Conservation (phyloP, 495 filamentous ascomycete species). For the Platismatia glauca region DNA sequence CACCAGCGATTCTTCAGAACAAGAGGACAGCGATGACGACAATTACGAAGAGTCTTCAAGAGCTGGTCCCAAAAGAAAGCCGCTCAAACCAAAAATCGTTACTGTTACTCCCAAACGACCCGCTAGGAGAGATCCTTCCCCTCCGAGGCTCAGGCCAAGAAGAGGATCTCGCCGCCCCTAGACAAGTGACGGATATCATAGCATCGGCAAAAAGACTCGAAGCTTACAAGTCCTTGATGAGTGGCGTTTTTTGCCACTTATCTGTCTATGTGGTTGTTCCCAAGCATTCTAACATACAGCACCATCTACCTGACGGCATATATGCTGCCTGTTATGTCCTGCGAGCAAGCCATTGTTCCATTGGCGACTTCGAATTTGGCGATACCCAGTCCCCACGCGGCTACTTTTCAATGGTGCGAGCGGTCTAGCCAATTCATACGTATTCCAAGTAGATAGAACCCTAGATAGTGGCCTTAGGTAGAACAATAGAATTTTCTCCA, state of each 20-base stretch:
- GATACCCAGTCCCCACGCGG: too few relatives aligned
- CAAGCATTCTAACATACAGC: background rate
- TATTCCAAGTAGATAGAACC: background rate
- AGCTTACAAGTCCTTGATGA: background rate
- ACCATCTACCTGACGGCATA: background rate
- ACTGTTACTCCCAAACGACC: background rate
- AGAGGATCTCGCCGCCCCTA: background rate
- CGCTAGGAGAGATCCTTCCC: background rate
- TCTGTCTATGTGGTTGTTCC: too few relatives aligned
- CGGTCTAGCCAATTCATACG: background rate
- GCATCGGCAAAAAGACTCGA: background rate
- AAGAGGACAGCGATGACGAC: background rate
- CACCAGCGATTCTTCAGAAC: background rate
- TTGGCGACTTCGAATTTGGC: background rate
- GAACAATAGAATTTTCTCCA: conserved; percentile 4
- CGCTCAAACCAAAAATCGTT: background rate
- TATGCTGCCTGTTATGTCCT: background rate
- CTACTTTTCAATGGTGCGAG: background rate
- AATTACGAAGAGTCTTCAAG: background rate
- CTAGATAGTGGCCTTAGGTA: conserved; percentile 1
- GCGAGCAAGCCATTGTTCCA: too few relatives aligned
- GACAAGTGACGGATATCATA: background rate
- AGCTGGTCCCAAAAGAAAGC: background rate
- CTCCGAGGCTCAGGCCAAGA: background rate
- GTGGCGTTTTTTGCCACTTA: background rate